Base-by-base conservation (phyloP, 768 basidiomycete genomes). In the Rhizopogon roseolus region DNA sequence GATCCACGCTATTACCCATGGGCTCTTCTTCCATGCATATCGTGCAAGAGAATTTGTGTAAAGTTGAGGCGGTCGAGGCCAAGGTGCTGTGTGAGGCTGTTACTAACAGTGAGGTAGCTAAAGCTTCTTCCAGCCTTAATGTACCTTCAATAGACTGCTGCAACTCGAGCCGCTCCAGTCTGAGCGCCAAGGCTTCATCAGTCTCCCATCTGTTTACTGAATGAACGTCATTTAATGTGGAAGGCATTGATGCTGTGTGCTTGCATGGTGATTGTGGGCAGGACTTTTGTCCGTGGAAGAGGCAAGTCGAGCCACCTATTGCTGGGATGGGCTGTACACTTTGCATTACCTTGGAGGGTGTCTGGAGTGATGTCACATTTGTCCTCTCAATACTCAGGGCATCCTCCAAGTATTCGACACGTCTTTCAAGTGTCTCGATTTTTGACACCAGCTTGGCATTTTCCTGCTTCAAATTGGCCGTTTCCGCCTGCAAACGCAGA, bases 11-110 rank as follows among this genome's bases (percentile, higher is more conserved):
- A 39, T 67, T 59, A 42, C 80, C 76, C 40, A 73, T 69, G 0
- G 75, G 69, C 41, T 71, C 62, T 1, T 72, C 62, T 14, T 88
- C 85, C 55, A 80, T 62, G 63, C 86, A 88, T 37, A 87, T 71
- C 6, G 71, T 69, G 58, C 86, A 88, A 38, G 73, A 64, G 54
- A 84, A 85, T 13, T 53, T 64, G 39, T 34, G 27, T 40, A 75
- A 78, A 8, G 29, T 32, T 9, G 29, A 29, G 28, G 9, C 29
- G 1, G 9, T 10, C 29, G 29, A 32, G 10, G 29, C 9, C 9
- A 8, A 32, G 29, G 29, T 8, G 10, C 3, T 32, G 9, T 32
- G 29, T 7, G 29, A 29, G 28, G 22, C 22, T 22, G 22, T 22
- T 22, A 22, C 1, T 22, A 3, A 22, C 22, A 22, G 3, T 22